Percentiles rank a stretch among this genome's conserved stretches.
These are phyloP conservation scores for Fusarium papillatum DNA, from an alignment of 2,329 filamentous ascomycete genomes.

Conservation along the genomic window DNA sequence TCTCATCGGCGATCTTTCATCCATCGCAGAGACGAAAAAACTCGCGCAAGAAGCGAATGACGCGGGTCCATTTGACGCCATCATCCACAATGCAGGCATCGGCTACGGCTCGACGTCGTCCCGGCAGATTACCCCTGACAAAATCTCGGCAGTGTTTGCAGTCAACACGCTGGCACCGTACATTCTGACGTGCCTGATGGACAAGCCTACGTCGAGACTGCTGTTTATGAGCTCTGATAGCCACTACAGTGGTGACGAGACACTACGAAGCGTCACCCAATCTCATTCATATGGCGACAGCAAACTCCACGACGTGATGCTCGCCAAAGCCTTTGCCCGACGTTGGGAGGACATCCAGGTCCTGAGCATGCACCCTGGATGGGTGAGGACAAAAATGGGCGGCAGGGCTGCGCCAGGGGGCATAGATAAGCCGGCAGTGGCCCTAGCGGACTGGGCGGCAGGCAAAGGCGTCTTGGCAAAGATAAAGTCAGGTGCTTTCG, in stretches of 20 bases:
- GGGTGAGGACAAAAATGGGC: constrained; percentile 40
- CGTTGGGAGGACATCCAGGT: constrained; percentile 30
- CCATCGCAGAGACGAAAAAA: constrained; percentile 32
- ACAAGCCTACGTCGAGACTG: constrained; percentile 14
- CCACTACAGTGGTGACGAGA: constrained; percentile 32
- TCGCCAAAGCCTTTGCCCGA: constrained; percentile 34
- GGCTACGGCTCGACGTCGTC: constrained; percentile 30
- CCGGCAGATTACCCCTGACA: constrained; percentile 19
- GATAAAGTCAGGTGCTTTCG: constrained; percentile 21
- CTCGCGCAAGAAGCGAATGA: constrained; percentile 32
- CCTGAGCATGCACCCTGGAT: constrained; percentile 37
- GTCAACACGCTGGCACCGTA: constrained; percentile 37
- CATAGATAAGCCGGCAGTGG: constrained; percentile 11
- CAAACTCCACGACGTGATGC: constrained; percentile 37
- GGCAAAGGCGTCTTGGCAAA: constrained; percentile 25
- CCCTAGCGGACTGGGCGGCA: constrained; percentile 27
- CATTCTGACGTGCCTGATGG: constrained; percentile 33
- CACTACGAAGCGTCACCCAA: constrained; percentile 23
- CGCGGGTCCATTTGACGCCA: constrained; percentile 28
- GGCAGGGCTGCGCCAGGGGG: constrained; percentile 23
- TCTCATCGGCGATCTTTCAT: constrained; percentile 26
- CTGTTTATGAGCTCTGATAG: constrained; percentile 38
- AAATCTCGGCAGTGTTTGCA: constrained; percentile 33
- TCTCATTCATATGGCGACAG: constrained; percentile 36
- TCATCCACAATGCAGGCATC: constrained; percentile 39